These are phyloP conservation scores for Aspergillus ustus DNA, from an alignment of 2,329 filamentous ascomycete genomes.

Conservation along the genomic window DNA sequence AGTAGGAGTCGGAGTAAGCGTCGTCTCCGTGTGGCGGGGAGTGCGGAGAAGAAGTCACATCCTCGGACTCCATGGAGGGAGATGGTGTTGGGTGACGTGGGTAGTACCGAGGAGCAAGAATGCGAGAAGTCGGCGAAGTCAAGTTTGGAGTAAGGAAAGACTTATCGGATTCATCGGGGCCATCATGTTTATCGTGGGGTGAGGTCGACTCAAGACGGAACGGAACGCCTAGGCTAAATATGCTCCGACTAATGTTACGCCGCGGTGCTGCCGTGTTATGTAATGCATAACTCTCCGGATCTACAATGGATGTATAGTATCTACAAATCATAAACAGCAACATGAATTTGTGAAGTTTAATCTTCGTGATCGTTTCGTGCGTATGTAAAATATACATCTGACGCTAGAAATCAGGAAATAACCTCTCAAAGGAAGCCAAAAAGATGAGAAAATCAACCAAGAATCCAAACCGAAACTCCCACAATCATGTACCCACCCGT, in stretches of 20 bases:
- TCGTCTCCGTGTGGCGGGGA: constrained; percentile 11
- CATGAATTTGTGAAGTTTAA: not conserved
- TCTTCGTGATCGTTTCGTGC: constrained; percentile 1
- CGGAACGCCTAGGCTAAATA: not conserved
- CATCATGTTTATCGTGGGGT: not conserved
- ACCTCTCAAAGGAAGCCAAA: constrained; percentile 4
- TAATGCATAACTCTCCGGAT: not conserved
- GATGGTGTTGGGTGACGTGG: not conserved
- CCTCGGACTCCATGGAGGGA: constrained; percentile 16
- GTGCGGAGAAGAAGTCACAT: constrained; percentile 15
- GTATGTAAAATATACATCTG: constrained; percentile 2
- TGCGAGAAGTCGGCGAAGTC: not conserved
- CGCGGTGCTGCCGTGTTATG: constrained; percentile 1
- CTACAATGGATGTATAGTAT: no score
- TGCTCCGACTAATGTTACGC: not conserved
- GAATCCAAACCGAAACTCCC: constrained; percentile 1
- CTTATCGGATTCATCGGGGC: not conserved
- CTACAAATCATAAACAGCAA: not conserved
- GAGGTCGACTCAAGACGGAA: not conserved
- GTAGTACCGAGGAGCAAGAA: not conserved
- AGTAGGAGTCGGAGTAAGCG: not conserved
- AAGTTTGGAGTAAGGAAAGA: not conserved
- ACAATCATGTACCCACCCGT: not conserved
- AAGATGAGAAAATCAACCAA: not conserved
- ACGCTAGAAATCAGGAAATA: constrained; percentile 2